Evolutionary conservation across 2,329 filamentous ascomycete species (phyloP).

Genomic region (Botryotinia globosa): DNA sequence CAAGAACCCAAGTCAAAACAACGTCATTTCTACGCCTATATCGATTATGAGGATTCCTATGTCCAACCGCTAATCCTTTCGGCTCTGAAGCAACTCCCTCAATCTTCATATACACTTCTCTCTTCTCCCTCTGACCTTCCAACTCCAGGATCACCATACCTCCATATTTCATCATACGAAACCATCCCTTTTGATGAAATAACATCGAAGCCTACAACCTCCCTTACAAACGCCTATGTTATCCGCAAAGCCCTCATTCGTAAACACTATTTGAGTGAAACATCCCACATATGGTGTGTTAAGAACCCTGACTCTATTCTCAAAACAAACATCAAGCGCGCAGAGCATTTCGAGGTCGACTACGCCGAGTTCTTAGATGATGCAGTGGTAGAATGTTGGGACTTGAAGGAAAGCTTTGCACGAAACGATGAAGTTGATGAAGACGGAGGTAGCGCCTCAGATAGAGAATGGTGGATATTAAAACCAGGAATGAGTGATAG

Average conservation of each 20-base stretch:
- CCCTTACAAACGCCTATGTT: constrained; percentile 83
- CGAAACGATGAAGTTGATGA: constrained; percentile 63
- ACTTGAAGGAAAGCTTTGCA: constrained; percentile 74
- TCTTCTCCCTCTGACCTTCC: constrained; percentile 43
- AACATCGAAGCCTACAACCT: constrained; percentile 57
- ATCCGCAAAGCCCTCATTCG: constrained; percentile 95
- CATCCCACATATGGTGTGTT: constrained; percentile 77
- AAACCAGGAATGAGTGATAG: constrained; percentile 98
- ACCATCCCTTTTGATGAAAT: constrained; percentile 78
- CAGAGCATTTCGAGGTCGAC: constrained; percentile 88
- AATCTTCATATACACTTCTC: constrained; percentile 54
- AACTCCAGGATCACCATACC: constrained; percentile 31
- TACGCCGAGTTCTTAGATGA: constrained; percentile 97
- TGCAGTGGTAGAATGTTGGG: constrained; percentile 84
- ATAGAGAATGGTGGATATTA: constrained; percentile 91
- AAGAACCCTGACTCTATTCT: constrained; percentile 76
- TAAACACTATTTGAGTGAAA: constrained; percentile 88
- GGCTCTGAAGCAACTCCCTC: constrained; percentile 64
- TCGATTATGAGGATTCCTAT: constrained; percentile 85
- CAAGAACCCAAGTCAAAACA: constrained; percentile 28
- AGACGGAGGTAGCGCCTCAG: constrained; percentile 42
- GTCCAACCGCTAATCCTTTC: constrained; percentile 80
- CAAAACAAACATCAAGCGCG: constrained; percentile 67
- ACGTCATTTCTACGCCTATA: constrained; percentile 62
- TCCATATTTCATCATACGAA: constrained; percentile 88